Evolutionary conservation across 2,329 filamentous ascomycete genomes (phyloP).

Genomic region (Nigrospora osmanthi): DNA sequence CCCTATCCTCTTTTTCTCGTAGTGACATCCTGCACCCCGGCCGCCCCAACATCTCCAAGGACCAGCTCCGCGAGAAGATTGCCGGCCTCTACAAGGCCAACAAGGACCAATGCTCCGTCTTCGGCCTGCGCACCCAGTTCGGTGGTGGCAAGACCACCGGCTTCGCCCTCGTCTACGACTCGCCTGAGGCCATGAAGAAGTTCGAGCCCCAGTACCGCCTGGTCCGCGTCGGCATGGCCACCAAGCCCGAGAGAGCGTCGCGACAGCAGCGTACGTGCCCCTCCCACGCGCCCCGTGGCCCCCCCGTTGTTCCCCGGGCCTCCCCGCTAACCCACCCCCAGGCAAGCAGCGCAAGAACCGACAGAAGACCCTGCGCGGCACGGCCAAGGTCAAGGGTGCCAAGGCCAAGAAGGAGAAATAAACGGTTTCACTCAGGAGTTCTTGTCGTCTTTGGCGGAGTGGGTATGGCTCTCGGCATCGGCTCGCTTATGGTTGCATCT

Average conservation of each 20-base stretch:
- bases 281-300: neutral
- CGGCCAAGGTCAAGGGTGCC: constrained; percentile 95
- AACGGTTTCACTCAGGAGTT: constrained; percentile 31
- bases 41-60: constrained; percentile 98
- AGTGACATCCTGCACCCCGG: constrained; percentile 99
- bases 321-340: constrained; percentile 35
- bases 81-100: constrained; percentile 94
- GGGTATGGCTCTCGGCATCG: constrained; percentile 23
- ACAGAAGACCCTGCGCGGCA: constrained; percentile 96
- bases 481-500: constrained; percentile 9
- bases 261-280: constrained; percentile 93
- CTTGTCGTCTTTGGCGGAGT: constrained; percentile 18
- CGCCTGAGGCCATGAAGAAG: constrained; percentile 97
- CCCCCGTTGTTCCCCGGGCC: constrained; percentile 1
- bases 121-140: constrained; percentile 97
- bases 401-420: constrained; percentile 93
- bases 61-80: constrained; percentile 94
- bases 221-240: constrained; percentile 83
- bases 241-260: constrained; percentile 94
- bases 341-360: constrained; percentile 99
- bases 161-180: constrained; percentile 98
- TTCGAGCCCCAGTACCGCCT: constrained; percentile 99
- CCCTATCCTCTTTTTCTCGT: constrained; percentile 12
- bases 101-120: constrained; percentile 96
- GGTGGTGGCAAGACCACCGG: constrained; percentile 99